Conservation (phyloP, 257 asterid genomes). For the Parsonsia alboflavescens region DNA sequence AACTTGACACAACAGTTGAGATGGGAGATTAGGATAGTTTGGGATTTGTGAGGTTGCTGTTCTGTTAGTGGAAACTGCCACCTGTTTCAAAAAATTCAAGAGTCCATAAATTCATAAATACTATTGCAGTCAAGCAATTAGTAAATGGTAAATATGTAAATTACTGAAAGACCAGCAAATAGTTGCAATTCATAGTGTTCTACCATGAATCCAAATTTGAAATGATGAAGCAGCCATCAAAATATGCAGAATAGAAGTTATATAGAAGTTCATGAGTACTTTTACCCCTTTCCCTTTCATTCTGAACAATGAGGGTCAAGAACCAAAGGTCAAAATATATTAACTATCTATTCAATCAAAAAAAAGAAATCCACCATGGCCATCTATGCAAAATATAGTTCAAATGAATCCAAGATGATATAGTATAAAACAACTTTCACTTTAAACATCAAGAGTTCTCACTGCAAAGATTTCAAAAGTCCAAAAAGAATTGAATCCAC, state of each 20-base stretch:
- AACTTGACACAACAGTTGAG: conserved; percentile 89
- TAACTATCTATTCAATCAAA: neutral
- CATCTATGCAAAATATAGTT: neutral
- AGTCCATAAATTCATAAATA: conserved; percentile 13
- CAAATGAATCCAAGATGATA: neutral
- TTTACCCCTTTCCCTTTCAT: neutral
- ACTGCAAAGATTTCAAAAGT: neutral
- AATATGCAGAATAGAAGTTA: neutral
- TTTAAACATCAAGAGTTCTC: neutral
- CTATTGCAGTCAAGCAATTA: neutral
- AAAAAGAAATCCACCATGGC: neutral
- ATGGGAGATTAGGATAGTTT: conserved; percentile 77
- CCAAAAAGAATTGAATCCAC: neutral
- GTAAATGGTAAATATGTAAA: neutral
- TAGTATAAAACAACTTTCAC: neutral
- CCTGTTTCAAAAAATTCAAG: conserved; percentile 36
- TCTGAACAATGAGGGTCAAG: neutral
- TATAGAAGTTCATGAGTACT: neutral
- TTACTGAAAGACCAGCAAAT: neutral
- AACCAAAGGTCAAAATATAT: neutral
- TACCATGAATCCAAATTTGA: neutral
- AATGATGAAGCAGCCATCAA: neutral
- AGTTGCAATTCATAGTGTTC: conserved; percentile 1
- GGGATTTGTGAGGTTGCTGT: conserved; percentile 80
- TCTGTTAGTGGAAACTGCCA: conserved; percentile 84